A percentile compares a stretch with the other conserved stretches of the same genome.
Conservation (phyloP, 495 filamentous ascomycete species). For the Poronia punctata region DNA sequence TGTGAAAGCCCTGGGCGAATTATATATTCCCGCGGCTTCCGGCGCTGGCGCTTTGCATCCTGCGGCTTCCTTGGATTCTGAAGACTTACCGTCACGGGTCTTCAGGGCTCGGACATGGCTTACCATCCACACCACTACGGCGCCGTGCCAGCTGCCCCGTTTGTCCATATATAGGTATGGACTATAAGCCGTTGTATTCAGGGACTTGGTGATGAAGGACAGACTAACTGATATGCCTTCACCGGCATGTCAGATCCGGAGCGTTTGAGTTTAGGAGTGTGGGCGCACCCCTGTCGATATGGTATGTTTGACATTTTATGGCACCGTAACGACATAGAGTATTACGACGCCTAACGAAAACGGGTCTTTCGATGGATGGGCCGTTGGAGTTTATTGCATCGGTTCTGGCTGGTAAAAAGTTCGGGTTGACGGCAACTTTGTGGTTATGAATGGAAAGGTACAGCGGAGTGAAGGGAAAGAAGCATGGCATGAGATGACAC, state of each 20-base stretch:
- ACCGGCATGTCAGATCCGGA: constrained; percentile 6
- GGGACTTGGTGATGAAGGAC: constrained; percentile 6
- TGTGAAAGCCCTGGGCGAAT: constrained; percentile 31
- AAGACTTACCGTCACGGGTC: constrained; percentile 3
- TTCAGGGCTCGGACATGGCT: constrained; percentile 6
- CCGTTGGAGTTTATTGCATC: not conserved
- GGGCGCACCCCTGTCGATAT: not conserved
- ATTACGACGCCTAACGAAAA: not conserved
- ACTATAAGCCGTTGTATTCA: not conserved
- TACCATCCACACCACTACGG: constrained; percentile 3
- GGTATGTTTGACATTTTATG: not conserved
- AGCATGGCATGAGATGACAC: not conserved
- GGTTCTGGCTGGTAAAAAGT: too few relatives aligned
- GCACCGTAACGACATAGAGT: not conserved
- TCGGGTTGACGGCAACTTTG: too few relatives aligned
- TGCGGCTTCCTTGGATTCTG: not conserved
- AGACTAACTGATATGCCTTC: not conserved
- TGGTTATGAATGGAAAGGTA: not conserved
- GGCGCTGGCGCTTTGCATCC: constrained; percentile 1
- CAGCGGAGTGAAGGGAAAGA: too few relatives aligned
- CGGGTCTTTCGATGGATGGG: not conserved
- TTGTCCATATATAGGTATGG: not conserved
- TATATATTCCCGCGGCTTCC: constrained; percentile 6
- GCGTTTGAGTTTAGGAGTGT: constrained; percentile 3
- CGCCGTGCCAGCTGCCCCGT: constrained; percentile 2